Evolutionary conservation across 2,329 filamentous ascomycete species (phyloP).

Genomic region (Hypoxylon sp.): DNA sequence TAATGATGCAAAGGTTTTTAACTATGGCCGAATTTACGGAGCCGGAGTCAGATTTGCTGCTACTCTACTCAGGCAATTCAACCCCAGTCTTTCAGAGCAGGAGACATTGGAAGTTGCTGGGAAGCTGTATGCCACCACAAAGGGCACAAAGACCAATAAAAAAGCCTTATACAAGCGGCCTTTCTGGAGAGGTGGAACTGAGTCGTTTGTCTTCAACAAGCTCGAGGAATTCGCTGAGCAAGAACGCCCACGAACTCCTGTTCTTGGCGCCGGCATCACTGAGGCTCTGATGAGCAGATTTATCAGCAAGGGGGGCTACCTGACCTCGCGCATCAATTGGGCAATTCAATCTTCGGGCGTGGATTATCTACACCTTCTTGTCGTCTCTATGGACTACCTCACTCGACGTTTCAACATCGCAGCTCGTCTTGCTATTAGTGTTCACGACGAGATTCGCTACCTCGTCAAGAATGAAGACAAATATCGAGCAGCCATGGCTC

Average conservation of each 20-base stretch:
- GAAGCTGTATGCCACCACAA: conserved; percentile 89
- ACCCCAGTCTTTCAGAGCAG: conserved; percentile 83
- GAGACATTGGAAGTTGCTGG: conserved; percentile 83
- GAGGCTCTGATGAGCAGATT: conserved; percentile 92
- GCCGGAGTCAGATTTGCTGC: conserved; percentile 94
- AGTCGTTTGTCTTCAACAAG: conserved; percentile 98
- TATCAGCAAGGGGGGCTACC: conserved; percentile 89
- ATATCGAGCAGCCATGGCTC: conserved; percentile 90
- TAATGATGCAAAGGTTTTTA: conserved; percentile 97
- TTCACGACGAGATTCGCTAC: conserved; percentile 98
- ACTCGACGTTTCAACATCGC: conserved; percentile 86
- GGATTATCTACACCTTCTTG: conserved; percentile 94
- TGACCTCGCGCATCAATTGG: conserved; percentile 98
- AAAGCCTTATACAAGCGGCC: conserved; percentile 79
- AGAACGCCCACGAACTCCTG: conserved; percentile 89
- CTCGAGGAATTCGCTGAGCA: conserved; percentile 98
- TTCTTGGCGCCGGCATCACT: conserved; percentile 94
- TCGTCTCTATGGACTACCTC: conserved; percentile 95
- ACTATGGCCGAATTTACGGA: conserved; percentile 99
- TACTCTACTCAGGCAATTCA: conserved; percentile 92
- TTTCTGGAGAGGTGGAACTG: conserved; percentile 97
- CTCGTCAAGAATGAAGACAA: conserved; percentile 87
- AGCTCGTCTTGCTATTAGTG: conserved; percentile 90
- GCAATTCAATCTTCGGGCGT: conserved; percentile 98
- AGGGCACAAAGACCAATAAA: conserved; percentile 86